Evolutionary conservation across 2,329 filamentous ascomycete genomes (phyloP).

Genomic region (Colletotrichum sp.): DNA sequence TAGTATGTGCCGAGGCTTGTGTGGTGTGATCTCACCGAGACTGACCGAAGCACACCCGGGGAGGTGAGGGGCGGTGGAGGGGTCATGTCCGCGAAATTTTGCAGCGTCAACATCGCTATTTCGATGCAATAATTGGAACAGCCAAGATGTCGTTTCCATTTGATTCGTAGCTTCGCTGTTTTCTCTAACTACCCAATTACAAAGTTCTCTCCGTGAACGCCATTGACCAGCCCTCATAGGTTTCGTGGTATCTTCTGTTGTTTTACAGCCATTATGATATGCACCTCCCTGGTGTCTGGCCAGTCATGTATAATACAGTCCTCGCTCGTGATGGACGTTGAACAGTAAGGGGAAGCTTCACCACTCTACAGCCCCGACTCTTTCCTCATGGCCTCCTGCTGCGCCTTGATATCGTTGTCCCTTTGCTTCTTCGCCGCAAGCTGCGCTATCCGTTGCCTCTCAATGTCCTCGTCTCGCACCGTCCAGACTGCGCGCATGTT

Average conservation of each 20-base stretch:
- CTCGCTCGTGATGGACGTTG: not conserved
- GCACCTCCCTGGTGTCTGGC: not conserved
- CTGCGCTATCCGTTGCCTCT: constrained; percentile 42
- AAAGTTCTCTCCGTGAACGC: not conserved
- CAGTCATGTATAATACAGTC: not conserved
- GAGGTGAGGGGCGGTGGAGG: not conserved
- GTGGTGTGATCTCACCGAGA: not conserved
- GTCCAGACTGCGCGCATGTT: constrained; percentile 47
- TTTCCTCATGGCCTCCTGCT: constrained; percentile 54
- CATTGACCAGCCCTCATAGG: constrained; percentile 2
- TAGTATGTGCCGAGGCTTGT: constrained; percentile 19
- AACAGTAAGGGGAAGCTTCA: not conserved
- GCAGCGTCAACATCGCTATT: not conserved
- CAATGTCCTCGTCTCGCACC: constrained; percentile 54
- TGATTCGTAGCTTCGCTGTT: not conserved
- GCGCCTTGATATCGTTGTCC: constrained; percentile 46
- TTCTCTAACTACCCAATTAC: not conserved
- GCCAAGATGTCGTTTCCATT: not conserved
- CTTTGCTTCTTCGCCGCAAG: constrained; percentile 38
- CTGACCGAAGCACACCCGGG: not conserved
- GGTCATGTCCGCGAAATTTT: not conserved
- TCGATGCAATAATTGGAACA: not conserved
- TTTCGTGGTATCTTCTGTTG: constrained; percentile 11
- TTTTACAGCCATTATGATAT: not conserved
- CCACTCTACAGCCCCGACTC: constrained; percentile 47